Evolutionary conservation across 768 basidiomycete species (phyloP).

Genomic region (Phlebiopsis flavidoalba): DNA sequence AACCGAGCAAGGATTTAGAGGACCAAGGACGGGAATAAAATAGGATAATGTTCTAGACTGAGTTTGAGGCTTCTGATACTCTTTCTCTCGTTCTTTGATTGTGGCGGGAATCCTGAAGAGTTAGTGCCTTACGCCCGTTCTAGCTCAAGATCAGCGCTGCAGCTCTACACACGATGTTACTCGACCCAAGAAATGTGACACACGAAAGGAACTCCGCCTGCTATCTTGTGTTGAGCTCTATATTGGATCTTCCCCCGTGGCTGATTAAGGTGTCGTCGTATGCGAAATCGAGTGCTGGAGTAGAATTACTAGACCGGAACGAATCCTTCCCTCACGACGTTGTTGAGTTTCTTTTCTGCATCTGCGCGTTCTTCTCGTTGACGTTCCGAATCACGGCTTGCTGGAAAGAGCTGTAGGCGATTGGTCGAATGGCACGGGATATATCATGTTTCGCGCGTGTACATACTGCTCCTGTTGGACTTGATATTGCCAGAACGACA

Average conservation of each 20-base stretch:
- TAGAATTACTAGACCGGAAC: conserved; percentile 22
- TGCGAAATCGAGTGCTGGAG: not conserved
- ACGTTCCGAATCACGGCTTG: conserved; percentile 77
- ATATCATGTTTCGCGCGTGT: not conserved
- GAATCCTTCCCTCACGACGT: conserved; percentile 84
- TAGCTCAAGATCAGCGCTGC: conserved; percentile 73
- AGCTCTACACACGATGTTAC: conserved; percentile 45
- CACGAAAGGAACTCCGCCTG: conserved; percentile 37
- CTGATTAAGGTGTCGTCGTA: conserved; percentile 29
- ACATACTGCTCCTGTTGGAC: conserved; percentile 76
- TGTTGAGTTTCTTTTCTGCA: conserved; percentile 84
- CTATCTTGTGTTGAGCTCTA: conserved; percentile 65
- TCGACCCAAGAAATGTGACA: not conserved
- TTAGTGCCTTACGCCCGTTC: conserved; percentile 71
- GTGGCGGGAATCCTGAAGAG: conserved; percentile 69
- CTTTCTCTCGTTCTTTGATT: conserved; percentile 77
- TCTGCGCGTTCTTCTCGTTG: conserved; percentile 76
- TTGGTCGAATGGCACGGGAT: conserved; percentile 4
- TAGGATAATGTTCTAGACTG: conserved; percentile 27
- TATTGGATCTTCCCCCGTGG: conserved; percentile 73
- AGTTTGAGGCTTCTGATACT: conserved; percentile 86
- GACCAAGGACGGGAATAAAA: not conserved
- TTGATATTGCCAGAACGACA: conserved; percentile 92
- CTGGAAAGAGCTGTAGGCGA: conserved; percentile 71
- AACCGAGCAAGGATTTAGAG: not conserved